Conservation (phyloP, 2,329 filamentous ascomycete genomes). For the Epichloe elymi region DNA sequence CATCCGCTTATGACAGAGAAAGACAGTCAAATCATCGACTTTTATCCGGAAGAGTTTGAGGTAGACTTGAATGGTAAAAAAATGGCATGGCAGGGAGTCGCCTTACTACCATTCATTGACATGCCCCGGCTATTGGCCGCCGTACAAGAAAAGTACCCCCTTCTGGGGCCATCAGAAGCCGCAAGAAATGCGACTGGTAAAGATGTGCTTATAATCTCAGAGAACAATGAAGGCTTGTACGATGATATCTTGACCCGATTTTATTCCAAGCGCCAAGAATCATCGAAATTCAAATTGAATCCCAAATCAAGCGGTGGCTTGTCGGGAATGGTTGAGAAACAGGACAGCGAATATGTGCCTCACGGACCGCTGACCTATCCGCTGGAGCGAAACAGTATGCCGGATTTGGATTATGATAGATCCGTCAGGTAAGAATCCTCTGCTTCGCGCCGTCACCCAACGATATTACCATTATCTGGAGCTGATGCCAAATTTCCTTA, state of each 20-base stretch:
- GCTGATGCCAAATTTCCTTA: neutral
- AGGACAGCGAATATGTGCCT: constrained; percentile 63
- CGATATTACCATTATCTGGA: neutral
- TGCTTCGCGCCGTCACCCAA: neutral
- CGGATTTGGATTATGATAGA: constrained; percentile 69
- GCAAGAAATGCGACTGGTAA: constrained; percentile 67
- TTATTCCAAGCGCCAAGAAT: constrained; percentile 77
- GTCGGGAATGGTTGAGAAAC: constrained; percentile 67
- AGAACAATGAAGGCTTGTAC: constrained; percentile 66
- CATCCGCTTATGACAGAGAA: constrained; percentile 80
- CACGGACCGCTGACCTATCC: constrained; percentile 72
- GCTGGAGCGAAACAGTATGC: constrained; percentile 56
- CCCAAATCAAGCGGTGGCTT: constrained; percentile 64
- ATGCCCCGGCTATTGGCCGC: constrained; percentile 73
- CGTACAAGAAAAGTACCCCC: constrained; percentile 69
- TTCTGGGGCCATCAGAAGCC: constrained; percentile 63
- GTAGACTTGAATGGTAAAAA: constrained; percentile 96
- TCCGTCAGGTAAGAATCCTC: constrained; percentile 56
- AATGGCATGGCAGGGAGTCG: constrained; percentile 94
- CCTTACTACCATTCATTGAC: constrained; percentile 89
- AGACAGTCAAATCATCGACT: constrained; percentile 88
- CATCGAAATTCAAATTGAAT: constrained; percentile 57
- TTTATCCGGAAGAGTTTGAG: constrained; percentile 89
- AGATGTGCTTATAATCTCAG: constrained; percentile 74
- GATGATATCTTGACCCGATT: constrained; percentile 73